Base-by-base conservation (phyloP, 2,329 filamentous ascomycete genomes). In the Zelopaecilomyces penicillatus region DNA sequence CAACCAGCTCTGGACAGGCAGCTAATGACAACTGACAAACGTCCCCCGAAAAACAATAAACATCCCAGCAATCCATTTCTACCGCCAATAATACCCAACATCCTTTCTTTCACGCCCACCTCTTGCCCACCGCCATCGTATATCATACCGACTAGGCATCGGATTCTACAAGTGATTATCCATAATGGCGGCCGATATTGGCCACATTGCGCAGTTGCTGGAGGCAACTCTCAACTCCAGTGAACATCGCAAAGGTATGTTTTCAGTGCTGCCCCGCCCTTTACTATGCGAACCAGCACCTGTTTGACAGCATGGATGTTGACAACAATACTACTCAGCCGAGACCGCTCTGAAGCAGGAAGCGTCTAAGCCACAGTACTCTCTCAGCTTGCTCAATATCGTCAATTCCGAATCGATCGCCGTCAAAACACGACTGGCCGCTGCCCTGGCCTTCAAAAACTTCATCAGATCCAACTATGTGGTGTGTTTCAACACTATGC, bases 401-500 rank as follows among this genome's bases (percentile, higher is more conserved):
- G 88, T 95, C 57, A 87, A 86, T 52, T 81, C 84, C 54, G 78
- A 82, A 46, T 71, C 76, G 36, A 78, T 85, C 51, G 82, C 87
- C 35, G 68, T 75, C 52, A 91, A 87, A 57, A 93, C 87, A 49
- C 83, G 93, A 50, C 81, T 98, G 36, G 81, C 91, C 5, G 87
- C 86, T 57, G 87, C 93, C 29, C 76, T 98, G 48, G 93, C 87
- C 71, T 98, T 98, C 78, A 98, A 98, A 70, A 98, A 98, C 72
- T 95, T 95, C 66, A 89, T 98, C 60, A 85, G 86, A 65, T 81
- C 85, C 61, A 93, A 89, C 73, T 98, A 94, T 80, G 87, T 88
- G 56, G 82, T 84, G 67, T 55, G 79, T 71, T 38, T 10, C 46
- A 41, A 39, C 27, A 37, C 35, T 9, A 37, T 31, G n/a, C 30